Evolutionary conservation across 768 basidiomycete genomes (phyloP).

Genomic region (Infundibulicybe gibba): DNA sequence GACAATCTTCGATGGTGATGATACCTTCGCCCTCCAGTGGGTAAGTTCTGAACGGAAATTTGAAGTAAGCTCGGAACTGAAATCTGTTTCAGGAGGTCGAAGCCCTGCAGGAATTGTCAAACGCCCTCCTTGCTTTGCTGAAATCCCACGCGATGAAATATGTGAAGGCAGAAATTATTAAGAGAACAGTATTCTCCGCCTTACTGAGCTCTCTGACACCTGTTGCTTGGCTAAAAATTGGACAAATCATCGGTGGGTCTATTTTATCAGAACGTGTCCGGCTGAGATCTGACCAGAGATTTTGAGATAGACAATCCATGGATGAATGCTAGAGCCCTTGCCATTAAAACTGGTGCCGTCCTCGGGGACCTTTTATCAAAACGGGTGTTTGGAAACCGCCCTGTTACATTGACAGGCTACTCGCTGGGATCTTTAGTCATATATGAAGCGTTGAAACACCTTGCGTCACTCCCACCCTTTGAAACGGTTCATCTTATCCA

Average conservation of each 20-base stretch:
- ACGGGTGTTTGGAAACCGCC: slow-evolving; percentile 50
- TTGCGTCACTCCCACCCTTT: slow-evolving; percentile 38
- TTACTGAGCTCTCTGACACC: slow-evolving; percentile 50
- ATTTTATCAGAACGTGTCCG: no score
- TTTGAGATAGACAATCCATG: slow-evolving; percentile 45
- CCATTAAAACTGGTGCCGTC: slow-evolving; percentile 50
- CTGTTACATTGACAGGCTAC: slow-evolving; percentile 53
- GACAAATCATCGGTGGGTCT: slow-evolving; percentile 46
- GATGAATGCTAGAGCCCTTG: slow-evolving; percentile 52
- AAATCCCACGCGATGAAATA: slow-evolving; percentile 48
- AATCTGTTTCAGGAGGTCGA: slow-evolving; percentile 43
- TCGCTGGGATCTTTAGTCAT: slow-evolving; percentile 55
- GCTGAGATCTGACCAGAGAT: no score
- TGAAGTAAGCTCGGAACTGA: not conserved
- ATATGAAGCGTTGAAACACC: slow-evolving; percentile 48
- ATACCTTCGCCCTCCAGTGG: slow-evolving; percentile 58
- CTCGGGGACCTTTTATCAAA: slow-evolving; percentile 46
- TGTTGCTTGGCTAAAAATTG: slow-evolving; percentile 45
- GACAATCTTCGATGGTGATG: slow-evolving; percentile 45
- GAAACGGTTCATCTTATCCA: slow-evolving; percentile 46
- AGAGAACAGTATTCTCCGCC: slow-evolving; percentile 46
- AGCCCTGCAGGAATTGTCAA: slow-evolving; percentile 45
- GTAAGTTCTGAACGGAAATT: slow-evolving; percentile 21
- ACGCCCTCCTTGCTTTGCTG: slow-evolving; percentile 39
- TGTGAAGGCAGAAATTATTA: slow-evolving; percentile 43